Conservation (phyloP, 108 stramenopile species). For the Nitzschia sp. region DNA sequence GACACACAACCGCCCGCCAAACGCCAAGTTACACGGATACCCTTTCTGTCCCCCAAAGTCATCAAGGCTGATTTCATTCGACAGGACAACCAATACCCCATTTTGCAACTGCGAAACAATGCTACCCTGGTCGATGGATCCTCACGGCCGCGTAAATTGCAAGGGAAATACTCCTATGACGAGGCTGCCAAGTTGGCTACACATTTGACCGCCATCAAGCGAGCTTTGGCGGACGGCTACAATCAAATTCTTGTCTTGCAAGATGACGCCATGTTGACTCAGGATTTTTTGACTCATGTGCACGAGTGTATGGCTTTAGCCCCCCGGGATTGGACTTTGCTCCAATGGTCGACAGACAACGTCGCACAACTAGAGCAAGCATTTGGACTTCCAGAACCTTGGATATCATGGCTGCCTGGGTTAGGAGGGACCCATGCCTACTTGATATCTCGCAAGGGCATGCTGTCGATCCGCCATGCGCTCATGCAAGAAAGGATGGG, state of each 20-base stretch:
- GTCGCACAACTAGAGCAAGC: conserved; percentile 9
- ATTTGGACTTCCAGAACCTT: conserved; percentile 9
- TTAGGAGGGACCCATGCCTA: conserved; percentile 14
- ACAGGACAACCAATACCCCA: too few species aligned
- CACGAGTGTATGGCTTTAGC: background rate
- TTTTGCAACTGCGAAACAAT: conserved; percentile 2
- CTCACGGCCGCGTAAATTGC: background rate
- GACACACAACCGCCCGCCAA: background rate
- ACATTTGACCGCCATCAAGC: conserved; percentile 6
- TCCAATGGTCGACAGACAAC: conserved; percentile 9
- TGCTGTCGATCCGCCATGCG: conserved; percentile 1
- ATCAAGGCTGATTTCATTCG: too few species aligned
- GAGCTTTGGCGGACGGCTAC: background rate
- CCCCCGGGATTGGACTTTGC: conserved; percentile 13
- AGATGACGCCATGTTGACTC: conserved; percentile 16
- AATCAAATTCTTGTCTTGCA: conserved; percentile 9
- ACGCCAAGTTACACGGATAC: background rate
- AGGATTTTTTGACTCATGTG: conserved; percentile 9
- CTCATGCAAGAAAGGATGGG: background rate
- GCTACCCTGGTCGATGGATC: background rate
- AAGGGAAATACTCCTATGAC: background rate
- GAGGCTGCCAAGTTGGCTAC: conserved; percentile 4
- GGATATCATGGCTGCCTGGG: conserved; percentile 20
- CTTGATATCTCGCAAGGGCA: conserved; percentile 5
- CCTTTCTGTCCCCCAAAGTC: too few species aligned